A percentile compares a stretch with the other conserved stretches of the same genome.
Conservation (phyloP, 2,329 filamentous ascomycete genomes). For the Fusarium guadeloupense region DNA sequence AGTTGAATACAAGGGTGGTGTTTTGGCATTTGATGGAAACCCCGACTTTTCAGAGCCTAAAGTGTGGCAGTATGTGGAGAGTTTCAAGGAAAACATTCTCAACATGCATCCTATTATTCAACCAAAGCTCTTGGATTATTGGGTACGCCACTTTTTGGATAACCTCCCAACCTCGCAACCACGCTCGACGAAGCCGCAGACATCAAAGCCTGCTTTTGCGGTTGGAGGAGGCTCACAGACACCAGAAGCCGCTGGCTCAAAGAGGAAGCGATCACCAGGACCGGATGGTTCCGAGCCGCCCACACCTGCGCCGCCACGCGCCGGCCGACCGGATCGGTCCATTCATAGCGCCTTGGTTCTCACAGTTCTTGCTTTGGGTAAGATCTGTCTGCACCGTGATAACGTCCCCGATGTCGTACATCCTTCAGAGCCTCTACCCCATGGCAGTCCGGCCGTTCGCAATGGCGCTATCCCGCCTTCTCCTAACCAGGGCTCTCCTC, state of each 20-base stretch:
- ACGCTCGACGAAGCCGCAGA: conserved; percentile 43
- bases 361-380: conserved; percentile 84
- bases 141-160: conserved; percentile 63
- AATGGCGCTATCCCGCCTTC: conserved; percentile 62
- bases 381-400: conserved; percentile 72
- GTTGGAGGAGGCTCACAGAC: conserved; percentile 42
- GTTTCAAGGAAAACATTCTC: conserved; percentile 69
- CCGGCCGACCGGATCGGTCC: conserved; percentile 67
- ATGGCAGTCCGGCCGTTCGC: conserved; percentile 52
- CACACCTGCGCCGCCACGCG: conserved; percentile 49
- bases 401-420: conserved; percentile 67
- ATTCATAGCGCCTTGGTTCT: conserved; percentile 85
- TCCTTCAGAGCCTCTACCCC: conserved; percentile 44
- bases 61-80: conserved; percentile 63
- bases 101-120: conserved; percentile 73
- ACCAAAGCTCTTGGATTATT: conserved; percentile 60
- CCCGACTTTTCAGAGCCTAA: conserved; percentile 63
- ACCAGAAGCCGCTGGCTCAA: conserved; percentile 50
- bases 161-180: conserved; percentile 51
- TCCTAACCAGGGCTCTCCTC: conserved; percentile 65
- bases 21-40: conserved; percentile 56
- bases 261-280: conserved; percentile 66
- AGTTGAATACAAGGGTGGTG: conserved; percentile 51
- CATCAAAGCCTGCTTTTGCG: conserved; percentile 47
- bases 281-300: conserved; percentile 48